phyloP scores from a whole-genome alignment of 2,329 filamentous ascomycete genomes.

The Thelonectria discophora region DNA sequence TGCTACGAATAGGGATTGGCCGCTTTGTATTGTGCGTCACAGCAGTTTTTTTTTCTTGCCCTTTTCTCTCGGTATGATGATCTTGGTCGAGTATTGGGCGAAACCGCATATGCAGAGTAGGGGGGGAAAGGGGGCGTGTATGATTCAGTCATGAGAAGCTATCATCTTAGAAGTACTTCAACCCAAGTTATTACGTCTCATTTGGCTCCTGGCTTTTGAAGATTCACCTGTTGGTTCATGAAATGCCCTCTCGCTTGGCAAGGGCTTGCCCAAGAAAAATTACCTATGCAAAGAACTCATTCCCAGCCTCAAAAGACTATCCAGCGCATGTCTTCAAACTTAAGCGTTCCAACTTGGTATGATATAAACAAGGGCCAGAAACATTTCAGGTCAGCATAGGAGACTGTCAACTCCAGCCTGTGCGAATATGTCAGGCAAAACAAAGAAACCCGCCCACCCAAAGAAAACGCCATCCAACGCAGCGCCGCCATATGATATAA shows the following conservation, averaged over 20 bases:
- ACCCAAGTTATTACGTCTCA: not conserved
- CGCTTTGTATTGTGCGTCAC: too few relatives aligned
- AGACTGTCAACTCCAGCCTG: not conserved
- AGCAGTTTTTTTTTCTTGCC: not conserved
- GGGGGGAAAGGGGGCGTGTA: not conserved
- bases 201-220: not conserved
- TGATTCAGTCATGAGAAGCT: slow-evolving; percentile 8
- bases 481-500: not conserved
- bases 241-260: not conserved
- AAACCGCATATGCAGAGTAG: not conserved
- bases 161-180: not conserved
- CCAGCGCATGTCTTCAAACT: too few relatives aligned
- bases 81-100: not conserved
- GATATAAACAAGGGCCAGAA: not conserved
- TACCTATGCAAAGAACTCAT: not conserved
- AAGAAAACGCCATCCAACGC: slow-evolving; percentile 51
- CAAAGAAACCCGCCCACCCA: slow-evolving; percentile 2
- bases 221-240: not conserved
- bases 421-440: slow-evolving; percentile 4
- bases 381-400: not conserved
- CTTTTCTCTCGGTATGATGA: not conserved
- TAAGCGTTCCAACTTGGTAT: not conserved
- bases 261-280: too few relatives aligned
- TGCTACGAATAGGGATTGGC: not conserved
- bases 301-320: not conserved